Percentiles rank a stretch among this genome's conserved stretches.
These are phyloP conservation scores for Debaryomyces sp. DNA, from an alignment of 1,139 yeast genomes.

Conservation along the genomic window DNA sequence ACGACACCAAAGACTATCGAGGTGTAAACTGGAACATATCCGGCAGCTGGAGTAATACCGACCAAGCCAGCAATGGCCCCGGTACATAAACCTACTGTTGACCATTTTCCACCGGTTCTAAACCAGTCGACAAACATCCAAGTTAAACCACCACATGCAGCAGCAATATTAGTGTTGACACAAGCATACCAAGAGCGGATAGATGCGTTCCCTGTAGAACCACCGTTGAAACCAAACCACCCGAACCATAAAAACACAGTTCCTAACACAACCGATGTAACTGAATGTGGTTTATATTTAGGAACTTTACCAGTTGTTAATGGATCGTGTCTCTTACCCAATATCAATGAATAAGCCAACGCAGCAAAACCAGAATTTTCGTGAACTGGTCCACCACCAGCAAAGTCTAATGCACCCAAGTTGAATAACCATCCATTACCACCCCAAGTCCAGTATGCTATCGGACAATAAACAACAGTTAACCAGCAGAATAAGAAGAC, in stretches of 20 bases:
- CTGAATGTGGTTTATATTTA: slow-evolving; percentile 89
- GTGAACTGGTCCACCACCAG: slow-evolving; percentile 99
- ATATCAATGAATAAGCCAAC: slow-evolving; percentile 82
- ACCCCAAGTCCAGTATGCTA: slow-evolving; percentile 98
- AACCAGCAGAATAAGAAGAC: slow-evolving; percentile 90
- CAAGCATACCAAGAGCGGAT: slow-evolving; percentile 94
- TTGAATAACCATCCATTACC: slow-evolving; percentile 82
- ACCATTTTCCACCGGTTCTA: slow-evolving; percentile 90
- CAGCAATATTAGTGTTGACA: slow-evolving; percentile 91
- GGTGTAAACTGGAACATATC: slow-evolving; percentile 89
- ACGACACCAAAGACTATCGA: slow-evolving; percentile 82
- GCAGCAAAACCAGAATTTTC: slow-evolving; percentile 95
- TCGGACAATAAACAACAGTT: slow-evolving; percentile 94
- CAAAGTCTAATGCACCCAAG: slow-evolving; percentile 89
- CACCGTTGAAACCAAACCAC: slow-evolving; percentile 98
- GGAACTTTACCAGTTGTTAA: slow-evolving; percentile 71
- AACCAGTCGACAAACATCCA: slow-evolving; percentile 93
- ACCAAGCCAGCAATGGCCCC: slow-evolving; percentile 95
- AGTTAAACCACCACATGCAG: slow-evolving; percentile 86
- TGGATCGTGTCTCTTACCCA: slow-evolving; percentile 92
- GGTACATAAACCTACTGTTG: slow-evolving; percentile 90
- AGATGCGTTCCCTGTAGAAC: slow-evolving; percentile 89
- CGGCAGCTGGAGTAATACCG: slow-evolving; percentile 97
- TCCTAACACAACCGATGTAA: slow-evolving; percentile 87
- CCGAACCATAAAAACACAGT: slow-evolving; percentile 96